Evolutionary conservation across 2,329 filamentous ascomycete genomes (phyloP), one percentile per base, ranked within the genome.

Genomic region (Neophaeococcomyces aloes): DNA sequence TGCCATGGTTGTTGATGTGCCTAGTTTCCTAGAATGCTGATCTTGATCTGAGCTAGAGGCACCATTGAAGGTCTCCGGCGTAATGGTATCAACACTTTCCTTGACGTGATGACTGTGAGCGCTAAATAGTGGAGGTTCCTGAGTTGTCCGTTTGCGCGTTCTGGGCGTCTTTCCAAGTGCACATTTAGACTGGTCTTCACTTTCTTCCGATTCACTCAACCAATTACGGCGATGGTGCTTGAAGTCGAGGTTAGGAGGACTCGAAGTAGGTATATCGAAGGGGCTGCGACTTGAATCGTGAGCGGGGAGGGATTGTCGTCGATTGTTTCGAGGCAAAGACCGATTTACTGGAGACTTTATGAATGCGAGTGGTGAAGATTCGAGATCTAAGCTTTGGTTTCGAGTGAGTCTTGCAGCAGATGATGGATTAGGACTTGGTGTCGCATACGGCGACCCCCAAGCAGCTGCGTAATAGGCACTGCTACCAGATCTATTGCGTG

Each of bases 401-500:
- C 15, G 29, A 7, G 18, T 30, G 8, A 35, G 15, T 25, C 39
- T 47, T 41, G 61, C 59, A 52, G 60, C 58, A 46, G 65, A 64
- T 18, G 64, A 53, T 52, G 59, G 58, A 39, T 64, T 61, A 39
- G 65, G 61, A 52, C 66, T 81, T 10, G 72, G 68, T 30, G 81
- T 74, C 44, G 83, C 80, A 65, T 94, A 94, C 17, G 88, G 88
- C 42, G 87, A 94, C 45, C 88, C 88, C 87, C 88, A 94, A 61
- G 82, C 88, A 38, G 86, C 82, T 36, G 86, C 91, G 58, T 76
- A 76, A 59, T 75, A 76, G 36, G 69, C 61, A 50, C 66, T 69
- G 46, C 68, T 71, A 50, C 71, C 69, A 34, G 65, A 65, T 52
- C 61, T 59, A 36, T 57, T 61, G 50, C 65, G 63, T 25, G 41